Evolutionary conservation across 495 filamentous ascomycete species (phyloP), one percentile per base, ranked within the genome.

Genomic region (Penicillium samsonianum): DNA sequence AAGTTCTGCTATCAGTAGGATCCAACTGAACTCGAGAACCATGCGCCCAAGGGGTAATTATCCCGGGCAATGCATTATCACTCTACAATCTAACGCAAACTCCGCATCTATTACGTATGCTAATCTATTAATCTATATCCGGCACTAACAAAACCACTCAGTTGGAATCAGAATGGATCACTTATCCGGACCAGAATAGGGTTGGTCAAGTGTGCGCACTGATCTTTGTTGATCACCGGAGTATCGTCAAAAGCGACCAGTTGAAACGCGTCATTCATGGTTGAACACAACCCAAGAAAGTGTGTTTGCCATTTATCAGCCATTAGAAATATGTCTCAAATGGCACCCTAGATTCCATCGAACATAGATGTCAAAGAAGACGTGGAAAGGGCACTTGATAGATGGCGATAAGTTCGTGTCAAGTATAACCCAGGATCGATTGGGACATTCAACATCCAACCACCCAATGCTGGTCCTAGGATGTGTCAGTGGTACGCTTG

Each of bases 381-480:
- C 14, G 2, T 38, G n/a, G n/a, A 17, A 38, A 38, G 35, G 35
- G 17, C 3, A 30, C 10, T 12, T 12, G 8, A 14, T 7, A 11
- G 3, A 16, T 47, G 26, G 45, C 17, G 16, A 17, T 12, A 11
- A 44, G 33, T 14, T 20, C n/a, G 3, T 41, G 42, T 52, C 5
- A 48, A 41, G 40, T 33, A 56, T 45, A 60, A 26, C 23, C 22
- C 6, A 4, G 10, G 23, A 7, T 22, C 11, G 46, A 38, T 53
- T 31, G 23, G 12, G 22, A 28, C 44, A 26, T 31, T 43, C 0
- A 11, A 51, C 17, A 23, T 56, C 54, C 62, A 53, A 33, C 16
- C 33, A 31, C 9, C 10, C 30, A 28, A 16, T 23, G 16, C 11
- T 22, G 11, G 19, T 45, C 3, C 31, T 50, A 25, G 6, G 42